phyloP scores from a whole-genome alignment of 148 eudicot species.

The Persicaria maculosa region DNA sequence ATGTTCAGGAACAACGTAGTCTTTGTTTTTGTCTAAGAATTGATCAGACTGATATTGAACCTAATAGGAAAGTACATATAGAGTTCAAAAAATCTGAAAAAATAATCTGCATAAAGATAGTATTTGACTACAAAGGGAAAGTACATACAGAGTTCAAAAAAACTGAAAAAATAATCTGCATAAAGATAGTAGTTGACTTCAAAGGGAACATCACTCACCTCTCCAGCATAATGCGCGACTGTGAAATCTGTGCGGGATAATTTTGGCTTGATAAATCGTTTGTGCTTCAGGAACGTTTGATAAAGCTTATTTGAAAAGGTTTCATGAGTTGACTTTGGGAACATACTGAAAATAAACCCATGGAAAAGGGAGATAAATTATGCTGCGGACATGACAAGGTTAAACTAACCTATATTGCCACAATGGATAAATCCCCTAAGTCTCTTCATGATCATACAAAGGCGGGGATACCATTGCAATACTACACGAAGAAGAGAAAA shows the following conservation, averaged over 20 bases:
- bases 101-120: neutral
- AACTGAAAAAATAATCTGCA: neutral
- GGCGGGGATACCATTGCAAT: neutral
- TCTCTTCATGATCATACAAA: neutral
- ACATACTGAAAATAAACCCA: constrained; percentile 63
- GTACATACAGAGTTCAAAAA: constrained; percentile 13
- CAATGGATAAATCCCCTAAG: neutral
- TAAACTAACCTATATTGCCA: neutral
- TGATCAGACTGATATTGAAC: constrained; percentile 89
- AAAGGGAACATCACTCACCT: constrained; percentile 41
- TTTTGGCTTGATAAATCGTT: constrained; percentile 93
- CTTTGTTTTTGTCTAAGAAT: constrained; percentile 96
- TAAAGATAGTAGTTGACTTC: too few species aligned
- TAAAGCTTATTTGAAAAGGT: constrained; percentile 91
- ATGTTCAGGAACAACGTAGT: constrained; percentile 94
- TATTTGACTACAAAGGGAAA: neutral
- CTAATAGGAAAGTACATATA: constrained; percentile 29
- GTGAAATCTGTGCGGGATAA: constrained; percentile 90
- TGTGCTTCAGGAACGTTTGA: constrained; percentile 77
- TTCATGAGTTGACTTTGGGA: constrained; percentile 96
- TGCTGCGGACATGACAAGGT: neutral
- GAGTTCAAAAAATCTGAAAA: constrained; percentile 6
- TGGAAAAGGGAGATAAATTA: neutral
- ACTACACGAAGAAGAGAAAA: neutral
- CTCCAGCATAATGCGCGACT: constrained; percentile 95